Evolutionary conservation across 768 basidiomycete species (phyloP).

Genomic region (Lentinula boryana): DNA sequence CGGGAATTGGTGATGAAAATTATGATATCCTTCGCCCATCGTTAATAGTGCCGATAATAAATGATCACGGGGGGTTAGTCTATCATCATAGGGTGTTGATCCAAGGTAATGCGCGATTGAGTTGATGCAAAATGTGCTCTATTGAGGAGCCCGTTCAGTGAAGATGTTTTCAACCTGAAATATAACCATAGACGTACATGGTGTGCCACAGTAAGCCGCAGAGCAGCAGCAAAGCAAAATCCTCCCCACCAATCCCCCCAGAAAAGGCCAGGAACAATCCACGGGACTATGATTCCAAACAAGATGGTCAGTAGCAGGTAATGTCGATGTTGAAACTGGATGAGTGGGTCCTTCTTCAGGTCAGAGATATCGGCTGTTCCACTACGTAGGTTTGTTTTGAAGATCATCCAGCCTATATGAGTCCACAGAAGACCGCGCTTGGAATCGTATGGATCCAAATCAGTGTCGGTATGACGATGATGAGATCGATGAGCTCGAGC

Average conservation of each 20-base stretch:
- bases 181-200: slow-evolving; percentile 48
- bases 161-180: background rate
- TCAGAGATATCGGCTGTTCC: slow-evolving; percentile 72
- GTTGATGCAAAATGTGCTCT: slow-evolving; percentile 88
- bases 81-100: slow-evolving; percentile 77
- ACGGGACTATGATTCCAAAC: slow-evolving; percentile 71
- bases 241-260: slow-evolving; percentile 79
- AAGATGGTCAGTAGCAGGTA: slow-evolving; percentile 58
- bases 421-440: slow-evolving; percentile 30
- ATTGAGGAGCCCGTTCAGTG: background rate
- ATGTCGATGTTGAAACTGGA: slow-evolving; percentile 74
- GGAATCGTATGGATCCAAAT: slow-evolving; percentile 80
- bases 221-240: slow-evolving; percentile 67
- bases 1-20: slow-evolving; percentile 87
- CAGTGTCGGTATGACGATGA: slow-evolving; percentile 73
- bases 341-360: slow-evolving; percentile 58
- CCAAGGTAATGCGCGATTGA: slow-evolving; percentile 86
- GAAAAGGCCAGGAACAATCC: slow-evolving; percentile 58
- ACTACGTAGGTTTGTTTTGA: slow-evolving; percentile 67
- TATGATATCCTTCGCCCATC: slow-evolving; percentile 58
- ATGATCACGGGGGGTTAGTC: slow-evolving; percentile 70
- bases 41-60: slow-evolving; percentile 78
- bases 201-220: slow-evolving; percentile 71
- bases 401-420: slow-evolving; percentile 81
- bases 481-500: slow-evolving; percentile 78